phyloP scores from a whole-genome alignment of 306 rosid species.

The Quillaja saponaria region DNA sequence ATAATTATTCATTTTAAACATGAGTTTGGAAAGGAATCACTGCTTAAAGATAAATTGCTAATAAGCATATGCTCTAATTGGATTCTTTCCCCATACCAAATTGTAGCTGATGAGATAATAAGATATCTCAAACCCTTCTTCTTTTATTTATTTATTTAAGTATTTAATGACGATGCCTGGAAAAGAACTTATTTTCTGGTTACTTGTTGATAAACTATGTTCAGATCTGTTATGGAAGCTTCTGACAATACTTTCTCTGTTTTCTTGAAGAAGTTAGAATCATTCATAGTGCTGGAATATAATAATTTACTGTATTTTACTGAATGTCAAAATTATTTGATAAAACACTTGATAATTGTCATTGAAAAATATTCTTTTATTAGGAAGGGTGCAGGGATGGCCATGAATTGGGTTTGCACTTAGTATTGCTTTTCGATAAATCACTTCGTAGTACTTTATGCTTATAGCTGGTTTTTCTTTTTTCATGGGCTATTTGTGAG shows the following conservation, averaged over 20 bases:
- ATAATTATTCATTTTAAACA: slow-evolving; percentile 14
- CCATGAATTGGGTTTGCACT: too few species aligned
- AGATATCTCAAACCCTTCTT: not conserved
- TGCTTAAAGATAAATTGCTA: slow-evolving; percentile 11
- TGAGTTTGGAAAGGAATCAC: slow-evolving; percentile 11
- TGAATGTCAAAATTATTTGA: too few species aligned
- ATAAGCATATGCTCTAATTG: not conserved
- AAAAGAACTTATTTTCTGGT: slow-evolving; percentile 24
- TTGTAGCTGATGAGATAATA: too few species aligned
- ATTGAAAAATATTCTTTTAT: too few species aligned
- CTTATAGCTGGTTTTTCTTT: slow-evolving; percentile 21
- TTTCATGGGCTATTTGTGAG: not conserved
- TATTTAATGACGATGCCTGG: slow-evolving; percentile 21
- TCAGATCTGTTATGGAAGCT: slow-evolving; percentile 6
- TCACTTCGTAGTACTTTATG: not conserved
- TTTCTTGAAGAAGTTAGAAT: not conserved
- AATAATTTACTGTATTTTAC: not conserved
- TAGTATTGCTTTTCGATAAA: not conserved
- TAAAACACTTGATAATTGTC: too few species aligned
- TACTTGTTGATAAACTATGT: slow-evolving; percentile 22
- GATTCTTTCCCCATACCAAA: too few species aligned
- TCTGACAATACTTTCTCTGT: not conserved
- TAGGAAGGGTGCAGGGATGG: too few species aligned
- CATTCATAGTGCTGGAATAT: not conserved
- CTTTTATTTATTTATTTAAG: too few species aligned